phyloP scores from a whole-genome alignment of 2,329 filamentous ascomycete genomes.

The Myriosclerotinia scirpicola region DNA sequence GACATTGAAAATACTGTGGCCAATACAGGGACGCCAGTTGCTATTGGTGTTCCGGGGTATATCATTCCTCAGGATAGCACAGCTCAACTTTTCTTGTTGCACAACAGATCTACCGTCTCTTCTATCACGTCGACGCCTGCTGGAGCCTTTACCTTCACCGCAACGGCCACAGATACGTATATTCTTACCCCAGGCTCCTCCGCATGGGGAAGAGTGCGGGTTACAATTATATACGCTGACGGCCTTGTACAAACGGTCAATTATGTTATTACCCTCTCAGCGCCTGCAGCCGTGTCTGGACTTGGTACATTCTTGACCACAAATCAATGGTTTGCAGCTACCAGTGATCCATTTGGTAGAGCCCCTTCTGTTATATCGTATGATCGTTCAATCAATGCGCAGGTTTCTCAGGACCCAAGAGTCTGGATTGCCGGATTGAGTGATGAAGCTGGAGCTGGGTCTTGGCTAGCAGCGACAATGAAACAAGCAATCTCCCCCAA shows the following conservation, averaged over 20 bases:
- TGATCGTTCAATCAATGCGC: slow-evolving; percentile 49
- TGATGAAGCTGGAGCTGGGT: slow-evolving; percentile 58
- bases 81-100: slow-evolving; percentile 48
- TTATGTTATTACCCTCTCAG: slow-evolving; percentile 54
- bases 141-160: slow-evolving; percentile 42
- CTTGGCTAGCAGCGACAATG: slow-evolving; percentile 54
- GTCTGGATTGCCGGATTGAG: slow-evolving; percentile 61
- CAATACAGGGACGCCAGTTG: slow-evolving; percentile 48
- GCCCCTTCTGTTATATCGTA: slow-evolving; percentile 58
- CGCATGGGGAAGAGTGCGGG: slow-evolving; percentile 51
- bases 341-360: slow-evolving; percentile 54
- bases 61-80: slow-evolving; percentile 51
- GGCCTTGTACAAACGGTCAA: slow-evolving; percentile 54
- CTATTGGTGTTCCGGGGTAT: slow-evolving; percentile 55
- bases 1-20: slow-evolving; percentile 50
- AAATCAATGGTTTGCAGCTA: slow-evolving; percentile 52
- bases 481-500: slow-evolving; percentile 55
- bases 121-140: slow-evolving; percentile 45
- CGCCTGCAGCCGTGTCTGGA: slow-evolving; percentile 46
- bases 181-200: slow-evolving; percentile 46
- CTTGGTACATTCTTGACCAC: slow-evolving; percentile 56
- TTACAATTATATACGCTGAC: slow-evolving; percentile 51
- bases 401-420: slow-evolving; percentile 50
- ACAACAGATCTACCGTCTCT: slow-evolving; percentile 43
- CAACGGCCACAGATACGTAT: slow-evolving; percentile 42